Evolutionary conservation across 139 green algal genomes (phyloP).

Genomic region (Tetraselmis chui): DNA sequence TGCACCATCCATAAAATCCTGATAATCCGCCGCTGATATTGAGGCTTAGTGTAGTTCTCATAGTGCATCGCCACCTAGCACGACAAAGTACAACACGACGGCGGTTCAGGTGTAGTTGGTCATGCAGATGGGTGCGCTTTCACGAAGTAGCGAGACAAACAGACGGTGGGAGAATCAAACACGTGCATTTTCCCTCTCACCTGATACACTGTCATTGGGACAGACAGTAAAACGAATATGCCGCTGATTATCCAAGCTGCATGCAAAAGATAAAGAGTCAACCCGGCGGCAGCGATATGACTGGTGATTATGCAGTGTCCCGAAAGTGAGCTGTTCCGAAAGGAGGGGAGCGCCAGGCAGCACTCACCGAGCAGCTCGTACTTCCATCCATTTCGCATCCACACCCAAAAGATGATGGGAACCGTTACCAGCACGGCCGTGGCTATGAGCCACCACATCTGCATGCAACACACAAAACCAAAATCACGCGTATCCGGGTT

Average conservation of each 20-base stretch:
- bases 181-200: slow-evolving; percentile 26
- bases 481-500: too few species aligned
- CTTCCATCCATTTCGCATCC: neutral
- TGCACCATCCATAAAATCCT: slow-evolving; percentile 83
- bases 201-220: slow-evolving; percentile 87
- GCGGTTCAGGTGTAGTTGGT: too few species aligned
- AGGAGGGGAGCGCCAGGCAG: neutral
- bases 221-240: slow-evolving; percentile 81
- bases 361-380: neutral
- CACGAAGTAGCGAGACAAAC: too few species aligned
- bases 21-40: slow-evolving; percentile 84
- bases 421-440: neutral
- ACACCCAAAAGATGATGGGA: neutral
- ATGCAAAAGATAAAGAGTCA: too few species aligned
- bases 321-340: too few species aligned
- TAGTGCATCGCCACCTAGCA: slow-evolving; percentile 84
- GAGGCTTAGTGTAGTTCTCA: slow-evolving; percentile 82
- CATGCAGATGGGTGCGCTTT: too few species aligned
- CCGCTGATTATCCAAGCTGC: slow-evolving; percentile 85
- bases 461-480: too few species aligned
- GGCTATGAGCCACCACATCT: neutral
- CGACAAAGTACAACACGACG: too few species aligned
- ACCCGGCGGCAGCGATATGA: too few species aligned
- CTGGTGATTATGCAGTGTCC: too few species aligned
- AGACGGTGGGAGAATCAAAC: neutral